Conservation (phyloP, 768 basidiomycete genomes). For the Rhizopogon salebrosus region DNA sequence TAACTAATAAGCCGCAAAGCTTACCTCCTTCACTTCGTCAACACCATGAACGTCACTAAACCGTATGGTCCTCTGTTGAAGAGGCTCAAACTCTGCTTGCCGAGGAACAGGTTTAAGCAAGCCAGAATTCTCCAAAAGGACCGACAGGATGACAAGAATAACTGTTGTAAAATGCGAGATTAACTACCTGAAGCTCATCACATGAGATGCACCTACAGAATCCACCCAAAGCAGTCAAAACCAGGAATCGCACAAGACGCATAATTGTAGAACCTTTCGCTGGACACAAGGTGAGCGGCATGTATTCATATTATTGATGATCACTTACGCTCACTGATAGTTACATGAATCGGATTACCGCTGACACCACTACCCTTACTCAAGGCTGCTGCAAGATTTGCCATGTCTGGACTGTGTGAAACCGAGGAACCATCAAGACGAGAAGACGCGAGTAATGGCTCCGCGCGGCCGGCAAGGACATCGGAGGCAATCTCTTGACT, state of each 20-base stretch:
- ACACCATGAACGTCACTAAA: slow-evolving; percentile 97
- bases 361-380: slow-evolving; percentile 38
- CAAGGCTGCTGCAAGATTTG: slow-evolving; percentile 37
- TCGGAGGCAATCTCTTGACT: slow-evolving; percentile 41
- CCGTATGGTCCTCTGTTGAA: slow-evolving; percentile 75
- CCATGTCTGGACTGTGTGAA: slow-evolving; percentile 26
- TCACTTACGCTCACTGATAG: slow-evolving; percentile 73
- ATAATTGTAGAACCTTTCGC: slow-evolving; percentile 68
- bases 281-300: slow-evolving; percentile 19
- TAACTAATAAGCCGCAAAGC: slow-evolving; percentile 9
- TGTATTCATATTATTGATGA: neutral
- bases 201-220: slow-evolving; percentile 51
- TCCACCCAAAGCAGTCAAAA: slow-evolving; percentile 47
- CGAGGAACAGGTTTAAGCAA: slow-evolving; percentile 84
- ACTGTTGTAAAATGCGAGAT: slow-evolving; percentile 34
- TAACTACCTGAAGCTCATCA: neutral
- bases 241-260: slow-evolving; percentile 57
- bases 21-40: slow-evolving; percentile 90
- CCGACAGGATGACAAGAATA: slow-evolving; percentile 79
- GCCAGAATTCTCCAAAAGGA: slow-evolving; percentile 90
- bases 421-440: slow-evolving; percentile 1
- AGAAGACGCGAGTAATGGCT: neutral
- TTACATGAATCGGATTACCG: slow-evolving; percentile 69
- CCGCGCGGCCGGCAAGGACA: slow-evolving; percentile 27
- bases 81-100: slow-evolving; percentile 78